Evolutionary conservation across 2,329 filamentous ascomycete species (phyloP).

Genomic region (Pseudogymnoascus sp.): DNA sequence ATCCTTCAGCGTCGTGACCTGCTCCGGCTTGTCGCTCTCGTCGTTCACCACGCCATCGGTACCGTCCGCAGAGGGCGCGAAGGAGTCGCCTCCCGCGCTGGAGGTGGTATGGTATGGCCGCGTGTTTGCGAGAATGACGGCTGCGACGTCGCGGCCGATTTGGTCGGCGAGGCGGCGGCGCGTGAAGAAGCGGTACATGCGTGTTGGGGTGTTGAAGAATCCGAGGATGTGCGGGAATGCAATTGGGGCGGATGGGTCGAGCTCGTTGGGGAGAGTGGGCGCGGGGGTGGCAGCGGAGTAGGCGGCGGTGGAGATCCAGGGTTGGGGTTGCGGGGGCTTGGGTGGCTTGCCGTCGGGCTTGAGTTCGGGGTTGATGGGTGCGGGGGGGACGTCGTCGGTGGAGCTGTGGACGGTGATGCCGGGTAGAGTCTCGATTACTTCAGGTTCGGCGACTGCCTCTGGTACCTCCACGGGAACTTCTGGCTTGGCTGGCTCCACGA

Average conservation of each 20-base stretch:
- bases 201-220: slow-evolving; percentile 80
- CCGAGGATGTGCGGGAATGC: slow-evolving; percentile 84
- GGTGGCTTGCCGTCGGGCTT: slow-evolving; percentile 47
- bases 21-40: slow-evolving; percentile 42
- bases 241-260: slow-evolving; percentile 66
- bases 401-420: slow-evolving; percentile 23
- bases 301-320: slow-evolving; percentile 65
- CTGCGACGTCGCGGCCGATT: slow-evolving; percentile 79
- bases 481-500: slow-evolving; percentile 50
- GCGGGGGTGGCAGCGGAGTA: slow-evolving; percentile 63
- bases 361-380: slow-evolving; percentile 15
- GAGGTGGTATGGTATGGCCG: slow-evolving; percentile 36
- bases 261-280: slow-evolving; percentile 54
- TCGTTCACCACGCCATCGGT: not conserved
- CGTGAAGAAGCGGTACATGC: slow-evolving; percentile 81
- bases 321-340: slow-evolving; percentile 53
- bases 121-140: slow-evolving; percentile 60
- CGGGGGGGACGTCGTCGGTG: slow-evolving; percentile 20
- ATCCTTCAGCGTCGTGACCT: slow-evolving; percentile 52
- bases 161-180: slow-evolving; percentile 76
- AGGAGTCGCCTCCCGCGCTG: slow-evolving; percentile 39
- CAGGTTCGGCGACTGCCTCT: slow-evolving; percentile 17
- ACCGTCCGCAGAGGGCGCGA: slow-evolving; percentile 10
- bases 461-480: slow-evolving; percentile 15
- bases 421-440: slow-evolving; percentile 20